Evolutionary conservation across 805 yeast species (phyloP).

Genomic region (Starmerella bombi): DNA sequence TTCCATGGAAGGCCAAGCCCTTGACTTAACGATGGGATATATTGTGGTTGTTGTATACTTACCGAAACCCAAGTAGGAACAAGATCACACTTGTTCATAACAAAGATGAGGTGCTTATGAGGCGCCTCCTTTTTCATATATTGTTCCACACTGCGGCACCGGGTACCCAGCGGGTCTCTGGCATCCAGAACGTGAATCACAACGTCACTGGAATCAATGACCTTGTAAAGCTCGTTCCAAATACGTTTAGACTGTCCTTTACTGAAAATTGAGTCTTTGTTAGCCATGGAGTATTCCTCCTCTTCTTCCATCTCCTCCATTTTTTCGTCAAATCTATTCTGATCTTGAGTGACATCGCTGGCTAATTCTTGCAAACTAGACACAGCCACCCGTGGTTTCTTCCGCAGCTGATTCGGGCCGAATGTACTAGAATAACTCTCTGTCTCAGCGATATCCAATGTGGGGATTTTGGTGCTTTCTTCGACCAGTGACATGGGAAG

Average conservation of each 20-base stretch:
- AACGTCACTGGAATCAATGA: slow-evolving; percentile 93
- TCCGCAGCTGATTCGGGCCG: slow-evolving; percentile 92
- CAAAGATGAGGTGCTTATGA: slow-evolving; percentile 89
- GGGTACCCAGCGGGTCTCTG: slow-evolving; percentile 91
- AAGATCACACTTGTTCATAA: slow-evolving; percentile 91
- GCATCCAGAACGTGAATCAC: slow-evolving; percentile 95
- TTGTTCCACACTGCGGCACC: slow-evolving; percentile 87
- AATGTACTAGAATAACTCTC: slow-evolving; percentile 71
- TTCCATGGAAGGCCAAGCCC: slow-evolving; percentile 34
- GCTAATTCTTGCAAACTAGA: slow-evolving; percentile 73
- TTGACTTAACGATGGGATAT: slow-evolving; percentile 57
- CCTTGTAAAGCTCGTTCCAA: slow-evolving; percentile 96
- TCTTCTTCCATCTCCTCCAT: slow-evolving; percentile 36
- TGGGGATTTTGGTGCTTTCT: slow-evolving; percentile 65
- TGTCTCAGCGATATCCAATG: slow-evolving; percentile 71
- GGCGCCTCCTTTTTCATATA: slow-evolving; percentile 88
- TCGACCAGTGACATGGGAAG: slow-evolving; percentile 90
- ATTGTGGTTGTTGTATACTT: slow-evolving; percentile 37
- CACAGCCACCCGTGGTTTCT: slow-evolving; percentile 71
- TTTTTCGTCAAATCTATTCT: slow-evolving; percentile 55
- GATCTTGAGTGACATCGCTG: slow-evolving; percentile 42
- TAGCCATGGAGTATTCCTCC: slow-evolving; percentile 79
- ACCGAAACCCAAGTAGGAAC: slow-evolving; percentile 99
- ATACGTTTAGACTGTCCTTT: slow-evolving; percentile 97
- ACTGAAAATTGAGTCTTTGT: slow-evolving; percentile 88